Conservation (phyloP, 352 stramenopile species). For the Lagenidium giganteum region DNA sequence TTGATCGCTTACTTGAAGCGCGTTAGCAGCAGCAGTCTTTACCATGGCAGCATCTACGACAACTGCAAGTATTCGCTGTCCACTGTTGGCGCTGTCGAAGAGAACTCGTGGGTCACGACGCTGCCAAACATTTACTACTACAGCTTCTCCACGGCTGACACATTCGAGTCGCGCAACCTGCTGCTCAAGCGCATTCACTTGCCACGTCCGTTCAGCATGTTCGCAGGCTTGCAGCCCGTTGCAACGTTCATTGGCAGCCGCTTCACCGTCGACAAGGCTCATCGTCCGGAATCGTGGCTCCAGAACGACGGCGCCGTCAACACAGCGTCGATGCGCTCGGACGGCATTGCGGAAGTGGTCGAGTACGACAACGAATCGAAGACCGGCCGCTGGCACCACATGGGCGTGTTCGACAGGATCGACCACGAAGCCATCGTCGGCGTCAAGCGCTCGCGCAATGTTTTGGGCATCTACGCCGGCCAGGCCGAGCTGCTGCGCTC, state of each 20-base stretch:
- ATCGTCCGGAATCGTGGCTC: slow-evolving; percentile 6
- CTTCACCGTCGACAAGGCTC: not conserved
- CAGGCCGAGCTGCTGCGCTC: slow-evolving; percentile 4
- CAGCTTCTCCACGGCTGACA: slow-evolving; percentile 41
- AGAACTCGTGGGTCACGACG: slow-evolving; percentile 16
- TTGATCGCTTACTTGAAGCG: not conserved
- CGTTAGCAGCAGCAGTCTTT: not conserved
- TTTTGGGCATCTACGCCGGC: slow-evolving; percentile 8
- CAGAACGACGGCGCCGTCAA: slow-evolving; percentile 9
- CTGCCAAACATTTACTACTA: slow-evolving; percentile 56
- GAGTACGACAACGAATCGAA: slow-evolving; percentile 3
- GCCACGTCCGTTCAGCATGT: slow-evolving; percentile 43
- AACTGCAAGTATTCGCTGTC: not conserved
- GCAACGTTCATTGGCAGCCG: slow-evolving; percentile 1
- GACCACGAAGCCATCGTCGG: slow-evolving; percentile 11
- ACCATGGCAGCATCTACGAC: too few species aligned
- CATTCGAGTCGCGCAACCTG: slow-evolving; percentile 23
- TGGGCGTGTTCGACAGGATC: slow-evolving; percentile 5
- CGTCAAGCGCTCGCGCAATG: slow-evolving; percentile 8
- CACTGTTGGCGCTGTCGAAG: not conserved
- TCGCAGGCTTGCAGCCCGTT: slow-evolving; percentile 20
- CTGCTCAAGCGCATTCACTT: slow-evolving; percentile 31
- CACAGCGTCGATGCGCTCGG: slow-evolving; percentile 9
- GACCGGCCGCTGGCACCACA: slow-evolving; percentile 13
- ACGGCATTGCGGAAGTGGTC: slow-evolving; percentile 8